Base-by-base conservation (phyloP, 2,329 filamentous ascomycete species). In the Colletotrichum spinosum region DNA sequence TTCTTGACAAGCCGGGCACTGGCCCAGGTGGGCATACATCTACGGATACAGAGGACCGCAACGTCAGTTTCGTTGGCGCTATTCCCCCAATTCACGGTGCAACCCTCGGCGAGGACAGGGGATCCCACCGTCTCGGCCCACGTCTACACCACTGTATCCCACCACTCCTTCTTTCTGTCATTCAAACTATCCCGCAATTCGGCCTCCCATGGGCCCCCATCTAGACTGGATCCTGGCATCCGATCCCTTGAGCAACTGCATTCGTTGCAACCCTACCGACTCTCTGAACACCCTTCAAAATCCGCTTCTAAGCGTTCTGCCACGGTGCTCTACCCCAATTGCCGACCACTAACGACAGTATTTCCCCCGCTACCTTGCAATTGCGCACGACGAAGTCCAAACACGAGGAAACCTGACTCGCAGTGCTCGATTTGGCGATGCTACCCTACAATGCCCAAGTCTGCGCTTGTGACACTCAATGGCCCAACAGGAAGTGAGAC, bases 181-280 rank as follows among this genome's bases (percentile, higher is more conserved):
- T 48, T 46, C 38, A 25, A 25, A 25, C 55, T 37, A 48, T 50
- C 56, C 50, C 61, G 44, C 60, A 60, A 49, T 42, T 39, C 57
- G 50, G 17, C 59, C 57, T 60, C 50, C 35, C 55, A 45, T 44
- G 12, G 56, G 39, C 37, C 52, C 45, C 46, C 62, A 56, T 55
- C 45, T 41, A 61, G 34, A 38, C 46, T 61, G 57, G 45, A 61
- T 52, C 57, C 62, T 65, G n/a, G 50, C 45, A 66, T 56, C 58
- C 33, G 52, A 66, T 62, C 63, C 52, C 63, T 61, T 56, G 52
- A 62, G 62, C 58, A 65, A 65, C 58, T 57, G 45, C 62, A 38
- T 53, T 42, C 58, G 62, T 39, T 53, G 42, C 53, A 25, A 63
- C 58, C 33, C 46, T 63, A 44, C 58, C 48, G 11, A 34, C 37